Conservation (phyloP, 192 early-diverging fungal genomes). For the Dispira parvispora region DNA sequence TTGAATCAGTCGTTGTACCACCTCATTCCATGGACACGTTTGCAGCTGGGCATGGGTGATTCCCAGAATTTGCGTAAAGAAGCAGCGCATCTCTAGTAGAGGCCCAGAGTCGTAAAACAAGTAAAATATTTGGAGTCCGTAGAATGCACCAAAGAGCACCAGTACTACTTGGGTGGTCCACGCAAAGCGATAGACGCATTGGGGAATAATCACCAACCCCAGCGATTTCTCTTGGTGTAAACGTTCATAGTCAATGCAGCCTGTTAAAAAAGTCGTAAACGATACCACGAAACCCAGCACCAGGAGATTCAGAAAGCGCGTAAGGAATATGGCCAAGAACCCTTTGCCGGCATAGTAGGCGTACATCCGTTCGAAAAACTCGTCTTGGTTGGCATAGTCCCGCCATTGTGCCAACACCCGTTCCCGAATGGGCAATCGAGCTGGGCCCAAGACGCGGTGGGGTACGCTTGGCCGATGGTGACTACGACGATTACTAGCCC, state of each 20-base stretch:
- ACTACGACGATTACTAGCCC: not conserved
- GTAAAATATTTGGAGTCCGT: slow-evolving; percentile 53
- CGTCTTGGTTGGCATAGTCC: slow-evolving; percentile 71
- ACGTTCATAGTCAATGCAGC: slow-evolving; percentile 77
- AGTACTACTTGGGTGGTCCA: slow-evolving; percentile 38
- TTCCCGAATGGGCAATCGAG: slow-evolving; percentile 26
- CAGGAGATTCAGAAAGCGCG: slow-evolving; percentile 59
- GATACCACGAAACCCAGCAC: slow-evolving; percentile 73
- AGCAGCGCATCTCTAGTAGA: slow-evolving; percentile 66
- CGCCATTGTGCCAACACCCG: slow-evolving; percentile 66
- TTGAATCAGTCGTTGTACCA: slow-evolving; percentile 54
- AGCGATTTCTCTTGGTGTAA: slow-evolving; percentile 52
- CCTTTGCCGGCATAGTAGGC: slow-evolving; percentile 83
- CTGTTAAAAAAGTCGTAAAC: slow-evolving; percentile 77
- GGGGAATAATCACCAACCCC: slow-evolving; percentile 55
- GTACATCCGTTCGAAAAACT: slow-evolving; percentile 66
- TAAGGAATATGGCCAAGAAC: slow-evolving; percentile 61
- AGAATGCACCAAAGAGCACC: slow-evolving; percentile 49
- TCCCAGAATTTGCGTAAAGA: slow-evolving; percentile 63
- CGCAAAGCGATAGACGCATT: slow-evolving; percentile 53
- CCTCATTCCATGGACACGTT: slow-evolving; percentile 72
- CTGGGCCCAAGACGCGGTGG: not conserved
- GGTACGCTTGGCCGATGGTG: not conserved
- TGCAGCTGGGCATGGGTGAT: slow-evolving; percentile 67
- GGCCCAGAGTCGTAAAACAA: slow-evolving; percentile 50